A percentile compares a stretch with the other conserved stretches of the same genome.
phyloP scores from a whole-genome alignment of 495 filamentous ascomycete genomes.

The Xylaria flabelliformis region DNA sequence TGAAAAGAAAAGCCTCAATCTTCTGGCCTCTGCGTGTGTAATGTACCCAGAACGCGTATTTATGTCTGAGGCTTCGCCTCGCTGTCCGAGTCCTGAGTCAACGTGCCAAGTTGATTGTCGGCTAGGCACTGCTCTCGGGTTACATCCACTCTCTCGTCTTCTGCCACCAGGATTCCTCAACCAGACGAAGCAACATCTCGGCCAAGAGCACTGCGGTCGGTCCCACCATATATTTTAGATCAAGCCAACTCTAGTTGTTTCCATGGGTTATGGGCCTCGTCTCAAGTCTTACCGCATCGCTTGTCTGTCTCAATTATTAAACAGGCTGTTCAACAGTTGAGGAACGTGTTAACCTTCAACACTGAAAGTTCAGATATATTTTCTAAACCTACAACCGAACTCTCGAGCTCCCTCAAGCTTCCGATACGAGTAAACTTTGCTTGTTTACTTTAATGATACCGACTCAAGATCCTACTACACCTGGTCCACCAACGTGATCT shows the following conservation, averaged over 20 bases:
- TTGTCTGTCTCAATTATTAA: constrained; percentile 1
- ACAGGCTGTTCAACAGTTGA: not conserved
- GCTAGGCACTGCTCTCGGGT: constrained; percentile 27
- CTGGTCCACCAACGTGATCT: constrained; percentile 18
- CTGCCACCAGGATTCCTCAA: constrained; percentile 15
- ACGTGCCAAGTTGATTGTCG: constrained; percentile 26
- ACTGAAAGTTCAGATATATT: not conserved
- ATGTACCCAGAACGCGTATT: constrained; percentile 13
- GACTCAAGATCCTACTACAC: not conserved
- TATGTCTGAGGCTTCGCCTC: constrained; percentile 23
- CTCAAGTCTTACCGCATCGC: not conserved
- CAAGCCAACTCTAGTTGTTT: constrained; percentile 8
- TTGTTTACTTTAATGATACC: not conserved
- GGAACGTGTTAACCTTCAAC: not conserved
- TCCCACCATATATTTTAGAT: constrained; percentile 15
- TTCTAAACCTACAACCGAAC: not conserved
- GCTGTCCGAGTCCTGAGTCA: constrained; percentile 4
- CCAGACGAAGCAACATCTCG: constrained; percentile 24
- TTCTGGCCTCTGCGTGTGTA: not conserved
- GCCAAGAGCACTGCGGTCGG: constrained; percentile 14
- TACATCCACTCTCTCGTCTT: constrained; percentile 20
- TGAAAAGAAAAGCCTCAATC: constrained; percentile 29
- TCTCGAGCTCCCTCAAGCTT: not conserved
- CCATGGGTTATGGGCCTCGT: not conserved
- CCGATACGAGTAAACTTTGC: not conserved